These are phyloP conservation scores for Botryotinia convoluta DNA, from an alignment of 2,329 filamentous ascomycete species.

Conservation along the genomic window DNA sequence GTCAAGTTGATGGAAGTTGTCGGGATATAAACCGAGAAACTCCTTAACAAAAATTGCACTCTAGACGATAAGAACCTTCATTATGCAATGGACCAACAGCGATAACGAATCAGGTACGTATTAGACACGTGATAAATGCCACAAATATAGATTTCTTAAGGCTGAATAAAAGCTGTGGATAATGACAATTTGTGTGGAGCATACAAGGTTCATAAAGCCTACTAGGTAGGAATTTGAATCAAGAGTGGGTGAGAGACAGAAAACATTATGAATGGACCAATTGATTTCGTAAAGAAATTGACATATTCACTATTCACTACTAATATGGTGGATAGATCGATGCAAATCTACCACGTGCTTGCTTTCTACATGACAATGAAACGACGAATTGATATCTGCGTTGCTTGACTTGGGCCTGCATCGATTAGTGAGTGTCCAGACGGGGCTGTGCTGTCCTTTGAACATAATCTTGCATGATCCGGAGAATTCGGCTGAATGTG, in stretches of 20 bases:
- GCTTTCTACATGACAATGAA: neutral
- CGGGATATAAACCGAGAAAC: neutral
- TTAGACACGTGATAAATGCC: neutral
- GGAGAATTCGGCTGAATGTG: slow-evolving; percentile 3
- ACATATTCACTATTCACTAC: neutral
- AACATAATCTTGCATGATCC: slow-evolving; percentile 14
- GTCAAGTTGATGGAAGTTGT: slow-evolving; percentile 20
- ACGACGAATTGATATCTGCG: neutral
- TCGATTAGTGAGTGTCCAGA: neutral
- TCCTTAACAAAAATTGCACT: neutral
- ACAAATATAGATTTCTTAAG: neutral
- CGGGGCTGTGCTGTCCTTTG: neutral
- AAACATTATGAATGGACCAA: neutral
- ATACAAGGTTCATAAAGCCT: neutral
- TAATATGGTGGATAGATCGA: neutral
- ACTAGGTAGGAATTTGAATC: neutral
- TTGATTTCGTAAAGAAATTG: neutral
- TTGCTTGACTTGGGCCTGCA: neutral
- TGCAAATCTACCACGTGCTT: neutral
- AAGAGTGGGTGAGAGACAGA: neutral
- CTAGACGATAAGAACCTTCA: slow-evolving; percentile 13
- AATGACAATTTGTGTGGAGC: slow-evolving; percentile 6
- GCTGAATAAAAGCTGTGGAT: slow-evolving; percentile 12
- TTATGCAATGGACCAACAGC: neutral
- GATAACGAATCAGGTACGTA: slow-evolving; percentile 8